Conservation (phyloP, 352 stramenopile species). For the Pythium graminicola region DNA sequence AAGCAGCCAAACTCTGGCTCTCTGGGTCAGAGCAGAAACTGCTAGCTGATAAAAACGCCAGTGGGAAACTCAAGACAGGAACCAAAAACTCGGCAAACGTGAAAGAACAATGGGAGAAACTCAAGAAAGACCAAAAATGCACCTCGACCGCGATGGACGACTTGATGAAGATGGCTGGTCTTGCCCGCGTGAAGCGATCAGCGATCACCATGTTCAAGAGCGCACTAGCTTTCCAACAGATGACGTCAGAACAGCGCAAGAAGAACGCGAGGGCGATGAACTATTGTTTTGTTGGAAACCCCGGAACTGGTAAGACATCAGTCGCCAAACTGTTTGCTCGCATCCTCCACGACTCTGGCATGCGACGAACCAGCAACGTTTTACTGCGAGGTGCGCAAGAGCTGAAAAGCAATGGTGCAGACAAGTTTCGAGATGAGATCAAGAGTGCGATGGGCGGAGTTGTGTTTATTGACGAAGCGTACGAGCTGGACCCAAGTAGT, state of each 20-base stretch:
- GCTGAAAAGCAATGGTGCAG: slow-evolving; percentile 60
- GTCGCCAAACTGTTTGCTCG: slow-evolving; percentile 77
- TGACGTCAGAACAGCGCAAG: slow-evolving; percentile 51
- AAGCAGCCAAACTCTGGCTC: slow-evolving; percentile 40
- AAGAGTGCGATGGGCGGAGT: slow-evolving; percentile 65
- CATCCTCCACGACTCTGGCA: slow-evolving; percentile 68
- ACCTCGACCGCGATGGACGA: slow-evolving; percentile 73
- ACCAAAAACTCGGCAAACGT: slow-evolving; percentile 13
- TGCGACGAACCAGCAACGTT: slow-evolving; percentile 39
- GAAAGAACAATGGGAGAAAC: slow-evolving; percentile 50
- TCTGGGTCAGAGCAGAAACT: slow-evolving; percentile 23
- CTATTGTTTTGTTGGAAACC: slow-evolving; percentile 73
- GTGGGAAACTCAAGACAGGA: not conserved
- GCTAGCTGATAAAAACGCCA: not conserved
- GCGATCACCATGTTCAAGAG: slow-evolving; percentile 73
- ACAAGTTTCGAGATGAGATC: slow-evolving; percentile 76
- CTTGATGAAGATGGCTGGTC: slow-evolving; percentile 71
- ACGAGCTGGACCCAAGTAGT: slow-evolving; percentile 77
- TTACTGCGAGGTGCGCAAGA: slow-evolving; percentile 52
- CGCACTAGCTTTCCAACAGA: slow-evolving; percentile 46
- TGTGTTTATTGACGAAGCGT: slow-evolving; percentile 93
- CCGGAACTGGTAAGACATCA: slow-evolving; percentile 72
- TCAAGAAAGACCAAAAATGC: slow-evolving; percentile 44
- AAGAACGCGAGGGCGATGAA: slow-evolving; percentile 66
- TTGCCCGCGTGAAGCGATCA: slow-evolving; percentile 75